A percentile compares a stretch with the other conserved stretches of the same genome.
Conservation (phyloP, 352 stramenopile genomes). For the Phytophthora hybrid region DNA sequence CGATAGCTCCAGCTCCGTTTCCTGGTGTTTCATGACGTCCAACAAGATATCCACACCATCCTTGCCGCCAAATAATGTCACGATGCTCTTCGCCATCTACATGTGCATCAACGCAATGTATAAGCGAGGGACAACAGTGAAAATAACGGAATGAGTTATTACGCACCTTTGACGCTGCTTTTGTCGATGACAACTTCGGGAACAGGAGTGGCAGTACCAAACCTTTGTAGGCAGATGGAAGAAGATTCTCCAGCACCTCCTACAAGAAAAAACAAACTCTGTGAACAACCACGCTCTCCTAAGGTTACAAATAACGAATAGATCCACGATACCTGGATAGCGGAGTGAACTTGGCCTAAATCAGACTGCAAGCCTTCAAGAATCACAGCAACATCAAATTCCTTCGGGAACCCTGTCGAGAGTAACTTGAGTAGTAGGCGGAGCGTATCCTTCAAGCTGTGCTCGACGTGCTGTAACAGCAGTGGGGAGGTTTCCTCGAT, state of each 20-base stretch:
- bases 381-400: slow-evolving; percentile 86
- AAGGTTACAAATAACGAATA: background rate
- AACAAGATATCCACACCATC: slow-evolving; percentile 71
- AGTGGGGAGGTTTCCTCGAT: slow-evolving; percentile 83
- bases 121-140: background rate
- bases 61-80: slow-evolving; percentile 54
- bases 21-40: slow-evolving; percentile 73
- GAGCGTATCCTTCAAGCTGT: slow-evolving; percentile 76
- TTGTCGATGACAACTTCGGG: slow-evolving; percentile 58
- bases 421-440: slow-evolving; percentile 83
- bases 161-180: slow-evolving; percentile 62
- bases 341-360: slow-evolving; percentile 73
- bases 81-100: slow-evolving; percentile 72
- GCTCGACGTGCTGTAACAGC: slow-evolving; percentile 80
- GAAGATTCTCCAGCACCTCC: slow-evolving; percentile 85
- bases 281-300: background rate
- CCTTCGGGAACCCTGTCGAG: slow-evolving; percentile 81
- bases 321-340: slow-evolving; percentile 60
- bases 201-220: slow-evolving; percentile 82
- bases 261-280: slow-evolving; percentile 26
- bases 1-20: slow-evolving; percentile 70
- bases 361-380: slow-evolving; percentile 83
- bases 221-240: slow-evolving; percentile 77
- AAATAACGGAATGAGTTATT: background rate
- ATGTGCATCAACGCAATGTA: background rate